phyloP scores from a whole-genome alignment of 176 grass and related monocot genomes.

The Melocanna baccifera region DNA sequence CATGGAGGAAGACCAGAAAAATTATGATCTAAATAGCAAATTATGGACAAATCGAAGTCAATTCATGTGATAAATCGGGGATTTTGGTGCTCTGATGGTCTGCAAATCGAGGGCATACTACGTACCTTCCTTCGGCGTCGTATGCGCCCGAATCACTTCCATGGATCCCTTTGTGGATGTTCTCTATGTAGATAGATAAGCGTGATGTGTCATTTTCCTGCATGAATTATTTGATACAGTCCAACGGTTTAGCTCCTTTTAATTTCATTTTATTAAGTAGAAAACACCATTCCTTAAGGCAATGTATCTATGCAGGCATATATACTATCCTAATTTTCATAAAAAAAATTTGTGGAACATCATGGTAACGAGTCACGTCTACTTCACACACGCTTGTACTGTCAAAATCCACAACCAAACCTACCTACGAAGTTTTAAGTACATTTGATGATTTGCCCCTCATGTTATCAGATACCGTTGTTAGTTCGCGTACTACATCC shows the following conservation, averaged over 20 bases:
- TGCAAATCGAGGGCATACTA: background rate
- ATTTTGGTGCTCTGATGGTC: background rate
- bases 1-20: background rate
- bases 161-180: constrained; percentile 83
- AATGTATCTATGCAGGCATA: background rate
- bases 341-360: no score
- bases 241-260: background rate
- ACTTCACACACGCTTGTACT: background rate
- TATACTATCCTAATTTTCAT: background rate
- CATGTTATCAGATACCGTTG: background rate
- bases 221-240: background rate
- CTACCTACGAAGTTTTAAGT: background rate
- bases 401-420: background rate
- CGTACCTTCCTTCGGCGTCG: constrained; percentile 70
- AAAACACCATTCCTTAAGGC: no score
- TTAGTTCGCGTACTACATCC: background rate
- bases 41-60: background rate
- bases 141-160: constrained; percentile 68
- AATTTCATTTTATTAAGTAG: no score
- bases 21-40: background rate
- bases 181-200: constrained; percentile 63
- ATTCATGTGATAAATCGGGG: background rate
- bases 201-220: constrained; percentile 51
- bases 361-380: background rate
- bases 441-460: background rate